A percentile compares a stretch with the other conserved stretches of the same genome.
These are phyloP conservation scores for Fusarium sp. DNA, from an alignment of 2,329 filamentous ascomycete species.

Conservation along the genomic window DNA sequence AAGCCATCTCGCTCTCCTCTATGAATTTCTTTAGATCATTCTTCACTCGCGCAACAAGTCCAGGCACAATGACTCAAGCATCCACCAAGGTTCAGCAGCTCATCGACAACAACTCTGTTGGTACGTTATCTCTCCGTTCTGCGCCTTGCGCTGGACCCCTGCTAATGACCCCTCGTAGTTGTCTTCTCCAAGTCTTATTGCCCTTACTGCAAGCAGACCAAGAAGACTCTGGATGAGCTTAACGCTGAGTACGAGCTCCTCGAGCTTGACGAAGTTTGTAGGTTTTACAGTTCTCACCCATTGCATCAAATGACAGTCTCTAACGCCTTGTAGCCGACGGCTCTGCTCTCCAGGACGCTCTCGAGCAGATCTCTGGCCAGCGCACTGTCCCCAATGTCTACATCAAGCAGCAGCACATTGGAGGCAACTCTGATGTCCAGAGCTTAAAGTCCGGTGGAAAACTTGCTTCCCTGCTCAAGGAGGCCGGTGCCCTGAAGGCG, in stretches of 20 bases:
- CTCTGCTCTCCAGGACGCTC: slow-evolving; percentile 80
- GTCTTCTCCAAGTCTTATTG: slow-evolving; percentile 98
- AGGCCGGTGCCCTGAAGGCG: slow-evolving; percentile 55
- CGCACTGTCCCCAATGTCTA: slow-evolving; percentile 95
- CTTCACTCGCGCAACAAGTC: slow-evolving; percentile 69
- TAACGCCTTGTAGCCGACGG: slow-evolving; percentile 74
- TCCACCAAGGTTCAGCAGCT: slow-evolving; percentile 84
- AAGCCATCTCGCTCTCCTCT: slow-evolving; percentile 16
- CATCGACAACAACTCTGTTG: slow-evolving; percentile 89
- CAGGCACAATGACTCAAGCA: slow-evolving; percentile 81
- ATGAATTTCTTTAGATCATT: slow-evolving; percentile 78
- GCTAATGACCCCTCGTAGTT: slow-evolving; percentile 57
- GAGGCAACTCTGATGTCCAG: slow-evolving; percentile 90
- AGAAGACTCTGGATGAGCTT: slow-evolving; percentile 74
- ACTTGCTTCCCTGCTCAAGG: slow-evolving; percentile 53
- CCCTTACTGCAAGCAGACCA: slow-evolving; percentile 87
- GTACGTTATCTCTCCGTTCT: slow-evolving; percentile 56
- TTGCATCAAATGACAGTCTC: background rate
- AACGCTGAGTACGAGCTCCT: slow-evolving; percentile 78
- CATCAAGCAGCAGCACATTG: slow-evolving; percentile 90
- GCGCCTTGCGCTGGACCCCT: background rate
- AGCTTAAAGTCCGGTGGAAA: slow-evolving; percentile 59
- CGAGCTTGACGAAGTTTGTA: slow-evolving; percentile 88
- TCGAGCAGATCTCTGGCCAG: slow-evolving; percentile 83
- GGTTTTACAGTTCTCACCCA: slow-evolving; percentile 47